Evolutionary conservation across 208 protist species (phyloP).

Genomic region (Acanthamoeba sp.): DNA sequence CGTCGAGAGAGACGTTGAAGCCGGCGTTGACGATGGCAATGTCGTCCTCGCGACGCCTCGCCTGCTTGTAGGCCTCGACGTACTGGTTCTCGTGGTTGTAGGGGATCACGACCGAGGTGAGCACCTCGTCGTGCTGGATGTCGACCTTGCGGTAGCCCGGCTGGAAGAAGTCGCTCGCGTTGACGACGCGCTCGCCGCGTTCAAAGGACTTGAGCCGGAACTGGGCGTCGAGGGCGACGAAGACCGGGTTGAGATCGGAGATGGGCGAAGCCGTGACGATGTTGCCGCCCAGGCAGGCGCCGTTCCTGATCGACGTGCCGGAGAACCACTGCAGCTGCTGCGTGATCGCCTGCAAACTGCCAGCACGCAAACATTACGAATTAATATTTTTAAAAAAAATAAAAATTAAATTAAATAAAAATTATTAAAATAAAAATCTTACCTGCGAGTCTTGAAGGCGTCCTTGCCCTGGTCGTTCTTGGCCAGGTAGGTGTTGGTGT

Average conservation of each 20-base stretch:
- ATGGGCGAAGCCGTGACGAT: slow-evolving; percentile 91
- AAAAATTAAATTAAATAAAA: too few relatives aligned
- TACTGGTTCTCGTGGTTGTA: slow-evolving; percentile 83
- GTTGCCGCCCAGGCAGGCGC: slow-evolving; percentile 91
- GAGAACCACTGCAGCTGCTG: slow-evolving; percentile 88
- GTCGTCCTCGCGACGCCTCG: slow-evolving; percentile 91
- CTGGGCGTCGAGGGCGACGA: slow-evolving; percentile 79
- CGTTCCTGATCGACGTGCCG: slow-evolving; percentile 91
- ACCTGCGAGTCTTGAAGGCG: slow-evolving; percentile 28
- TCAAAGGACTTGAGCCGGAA: slow-evolving; percentile 61
- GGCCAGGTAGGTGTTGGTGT: background rate
- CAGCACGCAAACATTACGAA: background rate
- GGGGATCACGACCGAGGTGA: slow-evolving; percentile 82
- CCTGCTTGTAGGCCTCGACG: slow-evolving; percentile 90
- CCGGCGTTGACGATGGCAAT: slow-evolving; percentile 92
- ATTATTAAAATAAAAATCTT: too few relatives aligned
- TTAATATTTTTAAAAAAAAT: background rate
- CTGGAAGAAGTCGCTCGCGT: slow-evolving; percentile 84
- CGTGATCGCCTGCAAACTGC: slow-evolving; percentile 50
- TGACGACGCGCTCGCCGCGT: slow-evolving; percentile 44
- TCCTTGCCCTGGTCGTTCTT: slow-evolving; percentile 61
- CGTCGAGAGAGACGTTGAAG: slow-evolving; percentile 41
- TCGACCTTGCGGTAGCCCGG: slow-evolving; percentile 86
- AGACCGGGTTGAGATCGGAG: slow-evolving; percentile 91
- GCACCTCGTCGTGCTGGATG: slow-evolving; percentile 86